Percentiles rank a stretch among this genome's conserved stretches.
These are phyloP conservation scores for Penicillium hesseltinei DNA, from an alignment of 2,329 filamentous ascomycete genomes.

Conservation along the genomic window DNA sequence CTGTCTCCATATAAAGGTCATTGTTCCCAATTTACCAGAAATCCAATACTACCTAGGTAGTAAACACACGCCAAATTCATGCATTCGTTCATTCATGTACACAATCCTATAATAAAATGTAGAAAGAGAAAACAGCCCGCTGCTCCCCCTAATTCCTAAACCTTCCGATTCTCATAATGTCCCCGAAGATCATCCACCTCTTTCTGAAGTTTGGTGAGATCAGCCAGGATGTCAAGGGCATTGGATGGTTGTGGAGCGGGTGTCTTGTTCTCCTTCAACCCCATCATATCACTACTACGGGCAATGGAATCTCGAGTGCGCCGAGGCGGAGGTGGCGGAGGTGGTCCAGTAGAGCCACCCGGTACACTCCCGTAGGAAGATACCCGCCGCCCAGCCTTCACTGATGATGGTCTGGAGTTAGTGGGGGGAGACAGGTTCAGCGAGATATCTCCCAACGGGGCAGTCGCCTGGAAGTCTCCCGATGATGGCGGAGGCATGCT, in stretches of 20 bases:
- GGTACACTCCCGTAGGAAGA: conserved; percentile 26
- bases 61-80: background rate
- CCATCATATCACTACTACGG: conserved; percentile 34
- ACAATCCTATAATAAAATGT: conserved; percentile 4
- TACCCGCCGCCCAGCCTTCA: conserved; percentile 30
- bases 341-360: conserved; percentile 32
- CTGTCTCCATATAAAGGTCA: background rate
- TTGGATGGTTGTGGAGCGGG: conserved; percentile 41
- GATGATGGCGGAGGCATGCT: conserved; percentile 23
- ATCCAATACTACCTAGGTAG: background rate
- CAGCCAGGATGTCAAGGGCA: conserved; percentile 64
- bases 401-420: conserved; percentile 20
- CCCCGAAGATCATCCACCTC: conserved; percentile 65
- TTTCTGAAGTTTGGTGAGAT: conserved; percentile 67
- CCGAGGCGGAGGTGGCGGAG: conserved; percentile 49
- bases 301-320: conserved; percentile 44
- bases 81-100: conserved; percentile 21
- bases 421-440: conserved; percentile 18
- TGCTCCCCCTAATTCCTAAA: conserved; percentile 23
- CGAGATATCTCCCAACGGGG: conserved; percentile 2
- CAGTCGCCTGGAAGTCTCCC: conserved; percentile 10
- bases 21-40: background rate
- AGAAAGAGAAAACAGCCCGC: conserved; percentile 13
- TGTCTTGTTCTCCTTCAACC: conserved; percentile 21
- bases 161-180: conserved; percentile 37